Evolutionary conservation across 2,329 filamentous ascomycete species (phyloP), one percentile per base, ranked within the genome.

Genomic region (Penicillium sp.): DNA sequence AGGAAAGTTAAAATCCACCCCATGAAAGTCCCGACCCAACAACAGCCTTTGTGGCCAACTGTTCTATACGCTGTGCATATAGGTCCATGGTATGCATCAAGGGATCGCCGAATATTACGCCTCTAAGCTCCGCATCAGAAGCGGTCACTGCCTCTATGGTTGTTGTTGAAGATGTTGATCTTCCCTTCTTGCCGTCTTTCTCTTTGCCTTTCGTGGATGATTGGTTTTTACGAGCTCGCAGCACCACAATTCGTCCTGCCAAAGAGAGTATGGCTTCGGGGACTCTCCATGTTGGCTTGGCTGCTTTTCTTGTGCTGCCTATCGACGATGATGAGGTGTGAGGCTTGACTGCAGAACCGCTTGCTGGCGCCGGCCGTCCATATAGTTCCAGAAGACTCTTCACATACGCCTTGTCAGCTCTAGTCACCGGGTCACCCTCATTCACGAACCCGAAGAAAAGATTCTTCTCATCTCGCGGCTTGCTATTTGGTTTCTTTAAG

Each of bases 361-460:
- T 43, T 43, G 40, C 65, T 1, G 86, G 85, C 1, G 80, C 72
- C 0, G 89, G 83, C 0, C 81, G 79, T 1, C 84, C 81, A 56
- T 90, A 87, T 0, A 95, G 77, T 58, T 89, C 85, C 1, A 94
- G 72, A 9, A 95, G 76, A 33, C 84, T 89, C 60, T 81, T 82
- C 16, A 95, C 79, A 64, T 95, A 93, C 0, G 83, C 81, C 70
- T 85, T 88, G 66, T 95, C 90, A 0, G 90, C 90, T 26, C 91
- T 77, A 0, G 83, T 80, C 0, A 96, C 88, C 0, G 89, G 90
- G 62, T 96, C 91, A 3, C 91, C 91, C 69, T 96, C 90, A 66
- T 96, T 96, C 64, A 92, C 79, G 67, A 96, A 91, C 43, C 82
- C 84, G 52, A 90, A 80, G 68, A 96, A 96, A 4, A 93, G 68